Evolutionary conservation across 2,329 filamentous ascomycete genomes (phyloP), one percentile per base, ranked within the genome.

Genomic region (Aurifilum marmelostoma): DNA sequence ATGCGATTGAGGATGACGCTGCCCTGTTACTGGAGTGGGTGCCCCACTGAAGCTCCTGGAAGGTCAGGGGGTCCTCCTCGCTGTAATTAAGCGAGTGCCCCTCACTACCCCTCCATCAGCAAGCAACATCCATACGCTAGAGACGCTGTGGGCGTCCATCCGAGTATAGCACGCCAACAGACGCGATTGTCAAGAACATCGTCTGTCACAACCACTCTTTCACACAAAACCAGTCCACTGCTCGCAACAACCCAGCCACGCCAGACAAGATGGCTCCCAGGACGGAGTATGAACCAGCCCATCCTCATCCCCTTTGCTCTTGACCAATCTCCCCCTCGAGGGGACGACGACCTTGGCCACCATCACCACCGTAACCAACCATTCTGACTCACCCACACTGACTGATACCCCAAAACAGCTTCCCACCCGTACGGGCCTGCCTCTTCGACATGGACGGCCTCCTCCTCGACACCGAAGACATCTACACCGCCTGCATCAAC

Each of bases 361-460:
- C n/a, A n/a, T n/a, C n/a, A n/a, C n/a, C n/a, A n/a, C n/a, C n/a
- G n/a, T n/a, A 29, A n/a, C 54, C 24, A 29, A 59, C 56, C 9
- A 16, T 56, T 9, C 24, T 29, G 14, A 39, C 27, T 11, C 47
- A 9, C n/a, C 63, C 34, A n/a, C n/a, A n/a, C 56, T 37, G 47
- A 63, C 59, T n/a, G 39, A 34, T 29, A 34, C 61, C 50, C 21
- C 64, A 32, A 56, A n/a, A 37, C 75, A 93, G 91, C 77, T 90
- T 94, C 79, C 91, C 92, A 27, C 89, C 91, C 61, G 86, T 98
- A 69, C 88, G 94, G 74, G 96, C 95, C 74, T 97, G 94, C 80
- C 90, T 99, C 73, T 98, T 99, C 79, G 96, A 99, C 84, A 97
- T 98, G 94, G 96, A 99, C 80, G 96, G 96, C 71, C 90, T 99